phyloP scores from a whole-genome alignment of 139 green algal species.

The Tetradesmus obliquus region DNA sequence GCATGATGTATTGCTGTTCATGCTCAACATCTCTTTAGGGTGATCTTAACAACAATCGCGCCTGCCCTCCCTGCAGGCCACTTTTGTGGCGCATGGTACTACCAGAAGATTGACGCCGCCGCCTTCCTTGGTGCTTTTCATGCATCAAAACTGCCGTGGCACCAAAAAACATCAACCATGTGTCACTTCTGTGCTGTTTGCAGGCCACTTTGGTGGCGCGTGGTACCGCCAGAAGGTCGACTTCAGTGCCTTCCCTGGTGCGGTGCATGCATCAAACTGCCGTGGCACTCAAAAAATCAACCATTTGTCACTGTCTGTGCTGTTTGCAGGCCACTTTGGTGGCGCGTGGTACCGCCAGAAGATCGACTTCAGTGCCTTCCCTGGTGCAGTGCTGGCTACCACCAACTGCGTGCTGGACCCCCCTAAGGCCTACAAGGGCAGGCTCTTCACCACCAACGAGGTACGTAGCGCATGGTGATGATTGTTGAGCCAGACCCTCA shows the following conservation, averaged over 20 bases:
- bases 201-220: constrained; percentile 73
- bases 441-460: constrained; percentile 81
- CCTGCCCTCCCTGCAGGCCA: constrained; percentile 45
- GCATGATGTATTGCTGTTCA: background rate
- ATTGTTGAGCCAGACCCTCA: background rate
- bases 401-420: constrained; percentile 87
- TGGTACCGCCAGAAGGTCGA: constrained; percentile 78
- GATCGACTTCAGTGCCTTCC: constrained; percentile 70
- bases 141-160: background rate
- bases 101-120: constrained; percentile 74
- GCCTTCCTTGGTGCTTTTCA: constrained; percentile 22
- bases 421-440: constrained; percentile 57
- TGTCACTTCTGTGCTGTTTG: background rate
- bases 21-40: no score
- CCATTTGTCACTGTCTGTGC: background rate
- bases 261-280: constrained; percentile 48
- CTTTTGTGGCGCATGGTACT: constrained; percentile 71
- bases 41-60: no score
- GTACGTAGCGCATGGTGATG: constrained; percentile 31
- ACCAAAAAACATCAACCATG: background rate
- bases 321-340: constrained; percentile 65
- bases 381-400: constrained; percentile 71
- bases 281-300: background rate
- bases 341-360: constrained; percentile 77
- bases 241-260: constrained; percentile 60